Base-by-base conservation (phyloP, 2,329 filamentous ascomycete genomes). In the Hypoxylon sp. region DNA sequence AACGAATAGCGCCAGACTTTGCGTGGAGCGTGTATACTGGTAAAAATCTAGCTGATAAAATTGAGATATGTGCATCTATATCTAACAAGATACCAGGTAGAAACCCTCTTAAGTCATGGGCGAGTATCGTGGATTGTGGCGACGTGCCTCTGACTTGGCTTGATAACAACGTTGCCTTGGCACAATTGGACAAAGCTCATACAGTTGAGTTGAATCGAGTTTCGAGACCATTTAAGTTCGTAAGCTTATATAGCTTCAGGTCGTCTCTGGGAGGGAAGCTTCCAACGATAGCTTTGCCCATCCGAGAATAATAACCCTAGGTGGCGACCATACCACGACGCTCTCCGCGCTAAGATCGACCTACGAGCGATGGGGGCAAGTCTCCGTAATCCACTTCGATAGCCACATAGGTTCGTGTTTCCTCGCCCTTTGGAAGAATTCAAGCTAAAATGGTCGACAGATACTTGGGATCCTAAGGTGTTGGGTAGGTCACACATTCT, bases 121-220 rank as follows among this genome's bases (percentile, higher is more conserved):
- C 91, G 0, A 88, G 82, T 13, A 84, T 95, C 50, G 84, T 93
- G 38, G 92, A 95, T 80, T 94, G 92, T 74, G 93, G 93, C 32
- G 92, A 95, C 73, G 92, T 93, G 60, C 91, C 90, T 1, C 83
- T 94, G 65, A 93, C 90, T 0, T 91, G 90, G 10, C 90, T 94
- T 69, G 92, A 95, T 79, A 95, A 94, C 76, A 87, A 83, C 0
- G 81, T 94, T 0, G 92, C 93, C 0, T 81, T 94, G 61, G 85
- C 86, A 13, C 92, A 94, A 77, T 91, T 95, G 85, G 90, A 87
- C 60, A 89, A 91, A 75, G 91, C 90, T 0, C 87, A 90, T 72
- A 80, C 17, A 80, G 77, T 84, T 83, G 61, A 67, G 73, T 72
- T 30, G 10, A 51, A 25, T 5, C 10, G 9, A n/a, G 11, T 10